Conservation (phyloP, 202 grass and related monocot species). For the Schoenoplectus tabernaemontani region DNA sequence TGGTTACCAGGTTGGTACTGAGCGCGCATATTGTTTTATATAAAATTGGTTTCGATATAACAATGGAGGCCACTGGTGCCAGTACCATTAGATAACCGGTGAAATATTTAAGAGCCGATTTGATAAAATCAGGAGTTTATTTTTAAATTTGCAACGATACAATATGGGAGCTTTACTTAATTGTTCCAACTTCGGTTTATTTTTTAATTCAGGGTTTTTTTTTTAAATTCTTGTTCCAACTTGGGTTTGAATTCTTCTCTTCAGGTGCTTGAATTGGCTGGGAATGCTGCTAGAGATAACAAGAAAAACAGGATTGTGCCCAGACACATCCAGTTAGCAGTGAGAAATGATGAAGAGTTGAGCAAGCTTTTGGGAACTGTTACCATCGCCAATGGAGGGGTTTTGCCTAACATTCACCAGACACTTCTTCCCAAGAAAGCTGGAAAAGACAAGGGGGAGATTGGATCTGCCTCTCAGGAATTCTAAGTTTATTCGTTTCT, state of each 20-base stretch:
- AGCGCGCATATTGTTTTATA: no score
- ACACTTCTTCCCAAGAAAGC: conserved; percentile 63
- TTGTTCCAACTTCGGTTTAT: no score
- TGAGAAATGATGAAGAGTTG: conserved; percentile 81
- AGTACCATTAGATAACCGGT: no score
- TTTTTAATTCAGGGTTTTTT: no score
- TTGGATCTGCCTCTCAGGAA: conserved; percentile 71
- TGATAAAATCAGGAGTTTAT: no score
- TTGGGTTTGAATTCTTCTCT: neutral
- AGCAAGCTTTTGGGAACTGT: conserved; percentile 49
- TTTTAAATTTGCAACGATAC: no score
- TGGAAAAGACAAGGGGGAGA: conserved; percentile 47
- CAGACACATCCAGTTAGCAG: conserved; percentile 75
- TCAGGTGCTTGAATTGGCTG: conserved; percentile 70
- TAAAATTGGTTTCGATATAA: no score
- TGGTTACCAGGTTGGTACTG: no score
- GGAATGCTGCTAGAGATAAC: conserved; percentile 75
- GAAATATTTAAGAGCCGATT: no score
- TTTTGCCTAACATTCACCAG: conserved; percentile 64
- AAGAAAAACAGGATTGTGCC: conserved; percentile 83
- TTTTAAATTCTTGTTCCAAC: neutral
- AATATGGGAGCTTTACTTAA: no score
- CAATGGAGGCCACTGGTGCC: no score
- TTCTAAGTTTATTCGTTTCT: conserved; percentile 35
- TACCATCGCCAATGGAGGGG: conserved; percentile 59